Evolutionary conservation across 1,284 basidiomycete genomes (phyloP).

Genomic region (Schizopora paradoxa): DNA sequence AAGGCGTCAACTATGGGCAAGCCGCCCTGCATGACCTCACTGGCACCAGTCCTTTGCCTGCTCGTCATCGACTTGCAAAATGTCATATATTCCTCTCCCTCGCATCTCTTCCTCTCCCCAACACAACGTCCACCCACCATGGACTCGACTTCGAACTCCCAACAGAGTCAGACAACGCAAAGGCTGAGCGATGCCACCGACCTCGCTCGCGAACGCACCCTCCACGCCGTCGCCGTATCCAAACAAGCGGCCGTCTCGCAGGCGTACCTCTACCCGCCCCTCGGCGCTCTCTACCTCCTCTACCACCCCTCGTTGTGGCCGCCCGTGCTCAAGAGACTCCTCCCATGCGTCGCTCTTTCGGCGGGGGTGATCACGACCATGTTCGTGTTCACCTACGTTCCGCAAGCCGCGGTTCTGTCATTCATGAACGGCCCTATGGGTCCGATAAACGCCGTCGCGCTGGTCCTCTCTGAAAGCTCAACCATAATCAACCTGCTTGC

Average conservation of each 20-base stretch:
- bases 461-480: conserved; percentile 33
- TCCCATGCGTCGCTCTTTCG: conserved; percentile 17
- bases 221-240: conserved; percentile 6
- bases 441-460: conserved; percentile 30
- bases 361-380: conserved; percentile 28
- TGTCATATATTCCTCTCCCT: too few species aligned
- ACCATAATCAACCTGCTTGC: conserved; percentile 42
- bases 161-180: too few species aligned
- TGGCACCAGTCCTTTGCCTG: too few species aligned
- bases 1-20: too few species aligned
- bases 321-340: conserved; percentile 16
- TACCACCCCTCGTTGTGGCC: conserved; percentile 18
- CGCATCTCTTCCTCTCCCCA: too few species aligned
- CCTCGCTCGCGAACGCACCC: conserved; percentile 7
- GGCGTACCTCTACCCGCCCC: conserved; percentile 19
- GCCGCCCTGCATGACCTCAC: too few species aligned
- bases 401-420: conserved; percentile 42
- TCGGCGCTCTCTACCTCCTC: conserved; percentile 18
- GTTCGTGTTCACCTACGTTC: conserved; percentile 44
- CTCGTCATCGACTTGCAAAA: too few species aligned
- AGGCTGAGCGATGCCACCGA: too few species aligned
- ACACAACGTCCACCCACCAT: too few species aligned
- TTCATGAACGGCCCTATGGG: conserved; percentile 40
- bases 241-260: conserved; percentile 12
- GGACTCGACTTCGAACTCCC: too few species aligned